Percentiles rank a stretch among this genome's conserved stretches.
Evolutionary conservation across 2,329 filamentous ascomycete species (phyloP).

Genomic region (Penicillium italicum): DNA sequence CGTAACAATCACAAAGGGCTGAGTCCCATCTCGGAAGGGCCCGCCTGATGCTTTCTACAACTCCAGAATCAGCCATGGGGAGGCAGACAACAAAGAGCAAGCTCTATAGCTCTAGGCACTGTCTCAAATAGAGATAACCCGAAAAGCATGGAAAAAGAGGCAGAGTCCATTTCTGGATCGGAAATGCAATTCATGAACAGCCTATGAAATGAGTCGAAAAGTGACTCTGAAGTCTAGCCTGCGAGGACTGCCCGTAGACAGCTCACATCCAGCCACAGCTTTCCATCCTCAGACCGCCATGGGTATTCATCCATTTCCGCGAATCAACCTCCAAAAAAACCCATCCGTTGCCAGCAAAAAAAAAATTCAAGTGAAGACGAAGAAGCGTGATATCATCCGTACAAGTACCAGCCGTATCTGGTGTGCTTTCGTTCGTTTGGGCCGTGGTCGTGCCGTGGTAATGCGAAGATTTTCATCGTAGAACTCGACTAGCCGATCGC

Average conservation of each 20-base stretch:
- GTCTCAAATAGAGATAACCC: background rate
- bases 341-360: constrained; percentile 22
- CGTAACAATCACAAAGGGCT: background rate
- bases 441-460: constrained; percentile 20
- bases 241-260: constrained; percentile 8
- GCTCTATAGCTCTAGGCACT: background rate
- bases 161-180: constrained; percentile 21
- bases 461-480: constrained; percentile 23
- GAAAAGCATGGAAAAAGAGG: constrained; percentile 5
- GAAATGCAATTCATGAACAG: constrained; percentile 28
- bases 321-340: constrained; percentile 18
- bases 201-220: constrained; percentile 26
- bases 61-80: background rate
- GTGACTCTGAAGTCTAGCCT: constrained; percentile 17
- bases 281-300: constrained; percentile 24
- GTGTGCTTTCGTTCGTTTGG: constrained; percentile 26
- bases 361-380: constrained; percentile 28
- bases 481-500: constrained; percentile 23
- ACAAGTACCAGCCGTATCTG: constrained; percentile 28
- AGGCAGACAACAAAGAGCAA: background rate
- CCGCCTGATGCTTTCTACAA: background rate
- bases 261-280: constrained; percentile 17
- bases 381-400: constrained; percentile 32
- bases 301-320: constrained; percentile 22
- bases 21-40: background rate